Conservation (phyloP, 495 filamentous ascomycete species). For the Pyronema domesticum region DNA sequence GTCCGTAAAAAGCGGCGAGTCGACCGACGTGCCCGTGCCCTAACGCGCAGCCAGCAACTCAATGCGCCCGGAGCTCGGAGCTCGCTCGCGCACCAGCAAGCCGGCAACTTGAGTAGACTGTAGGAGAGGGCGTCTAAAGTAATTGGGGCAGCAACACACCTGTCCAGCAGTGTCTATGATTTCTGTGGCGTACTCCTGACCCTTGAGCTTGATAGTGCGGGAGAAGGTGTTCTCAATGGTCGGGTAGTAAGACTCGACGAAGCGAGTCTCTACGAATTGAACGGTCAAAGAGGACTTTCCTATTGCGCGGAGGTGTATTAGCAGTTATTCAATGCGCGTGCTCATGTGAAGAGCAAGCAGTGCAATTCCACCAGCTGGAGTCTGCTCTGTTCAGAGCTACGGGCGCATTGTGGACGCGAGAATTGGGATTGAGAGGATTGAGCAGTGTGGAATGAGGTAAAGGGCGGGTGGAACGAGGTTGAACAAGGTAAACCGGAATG, state of each 20-base stretch:
- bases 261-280: constrained; percentile 93
- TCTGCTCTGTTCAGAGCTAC: background rate
- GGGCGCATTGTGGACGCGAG: constrained; percentile 3
- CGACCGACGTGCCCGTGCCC: too few relatives aligned
- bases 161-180: constrained; percentile 98
- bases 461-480: too few relatives aligned
- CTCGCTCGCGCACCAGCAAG: constrained; percentile 1
- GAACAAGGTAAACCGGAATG: too few relatives aligned
- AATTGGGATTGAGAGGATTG: constrained; percentile 5
- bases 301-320: constrained; percentile 23
- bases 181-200: constrained; percentile 86
- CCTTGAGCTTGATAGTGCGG: constrained; percentile 77
- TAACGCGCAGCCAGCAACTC: too few relatives aligned
- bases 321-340: too few relatives aligned
- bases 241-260: constrained; percentile 97
- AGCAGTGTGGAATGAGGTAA: too few relatives aligned
- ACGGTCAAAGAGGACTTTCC: constrained; percentile 97
- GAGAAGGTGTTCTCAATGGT: constrained; percentile 99
- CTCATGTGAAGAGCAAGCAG: background rate
- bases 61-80: background rate
- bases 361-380: background rate
- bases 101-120: background rate
- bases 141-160: constrained; percentile 33
- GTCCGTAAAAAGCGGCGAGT: too few relatives aligned
- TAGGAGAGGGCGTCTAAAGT: background rate